Conservation (phyloP, 441 rosid genomes). For the Raphanus hybrid region DNA sequence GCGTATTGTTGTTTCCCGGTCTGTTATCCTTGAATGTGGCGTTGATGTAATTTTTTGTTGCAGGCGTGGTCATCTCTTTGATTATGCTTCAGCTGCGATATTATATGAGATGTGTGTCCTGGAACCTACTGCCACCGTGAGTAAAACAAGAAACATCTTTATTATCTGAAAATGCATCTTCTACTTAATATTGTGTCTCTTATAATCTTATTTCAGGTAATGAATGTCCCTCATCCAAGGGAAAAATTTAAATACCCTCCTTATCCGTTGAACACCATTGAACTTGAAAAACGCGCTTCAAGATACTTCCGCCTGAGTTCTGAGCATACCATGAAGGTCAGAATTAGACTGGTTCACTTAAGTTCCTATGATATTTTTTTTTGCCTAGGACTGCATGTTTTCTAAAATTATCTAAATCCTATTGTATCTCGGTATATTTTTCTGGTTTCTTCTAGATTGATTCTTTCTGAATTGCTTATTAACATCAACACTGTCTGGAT, state of each 20-base stretch:
- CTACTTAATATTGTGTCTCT: constrained; percentile 22
- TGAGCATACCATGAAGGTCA: constrained; percentile 96
- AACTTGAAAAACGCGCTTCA: constrained; percentile 96
- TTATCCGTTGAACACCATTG: constrained; percentile 93
- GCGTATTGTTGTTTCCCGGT: constrained; percentile 4
- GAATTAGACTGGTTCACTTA: constrained; percentile 9
- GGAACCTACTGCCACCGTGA: constrained; percentile 88
- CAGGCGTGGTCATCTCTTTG: constrained; percentile 98
- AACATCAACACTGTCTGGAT: constrained; percentile 30
- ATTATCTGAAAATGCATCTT: constrained; percentile 32
- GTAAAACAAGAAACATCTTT: constrained; percentile 44
- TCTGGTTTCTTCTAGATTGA: constrained; percentile 13
- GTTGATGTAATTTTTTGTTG: constrained; percentile 39
- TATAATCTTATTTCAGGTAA: constrained; percentile 59
- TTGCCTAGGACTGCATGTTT: constrained; percentile 16
- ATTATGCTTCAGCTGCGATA: constrained; percentile 73
- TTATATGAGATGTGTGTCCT: constrained; percentile 92
- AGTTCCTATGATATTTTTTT: background rate
- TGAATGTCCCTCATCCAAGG: constrained; percentile 70
- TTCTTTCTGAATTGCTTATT: constrained; percentile 12
- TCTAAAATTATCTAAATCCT: constrained; percentile 1
- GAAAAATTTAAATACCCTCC: constrained; percentile 90
- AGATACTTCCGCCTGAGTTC: constrained; percentile 95
- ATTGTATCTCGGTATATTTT: constrained; percentile 16
- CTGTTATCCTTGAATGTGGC: constrained; percentile 25